Evolutionary conservation across 2,329 filamentous ascomycete genomes (phyloP), one percentile per base, ranked within the genome.

Genomic region (Sclerotinia sclerotiorum): DNA sequence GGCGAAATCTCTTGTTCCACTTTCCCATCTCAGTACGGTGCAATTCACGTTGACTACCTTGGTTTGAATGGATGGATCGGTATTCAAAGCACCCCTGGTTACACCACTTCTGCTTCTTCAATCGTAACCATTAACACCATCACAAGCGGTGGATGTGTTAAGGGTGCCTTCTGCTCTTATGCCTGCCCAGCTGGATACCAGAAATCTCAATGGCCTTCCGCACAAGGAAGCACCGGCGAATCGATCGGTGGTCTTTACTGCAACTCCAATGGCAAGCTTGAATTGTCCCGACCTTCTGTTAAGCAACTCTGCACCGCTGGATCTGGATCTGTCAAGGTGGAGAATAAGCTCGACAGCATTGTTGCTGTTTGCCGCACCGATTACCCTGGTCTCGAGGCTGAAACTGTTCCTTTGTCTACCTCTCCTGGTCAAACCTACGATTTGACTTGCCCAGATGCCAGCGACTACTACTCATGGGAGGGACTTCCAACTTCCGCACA

Each of bases 281-380:
- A 90, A 79, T 84, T 94, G 58, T 96, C 93, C 76, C 92, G 93
- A 76, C 74, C 84, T 1, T 79, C 78, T n/a, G 85, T 82, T 71
- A 84, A 85, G 70, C 90, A 84, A 61, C 88, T 99, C 46, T 99
- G 95, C 81, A 87, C 90, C 76, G 74, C 81, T 44, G 93, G 94
- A 71, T 72, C 69, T 62, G 87, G 88, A 52, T 87, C 89, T 72
- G 86, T 97, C 73, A 83, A 84, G 69, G 86, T 97, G 70, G 78
- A 89, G 79, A 99, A 97, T 84, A 87, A 89, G 67, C 84, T 97
- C 46, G 77, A 80, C 62, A 77, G 86, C 49, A 81, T 85, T 55
- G 90, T 92, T 39, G 85, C 90, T 56, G 86, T 97, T 74, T 99
- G 95, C 87, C 93, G 93, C 79, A 98, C 95, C 73, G 93, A 97